Conservation (phyloP, 2,329 filamentous ascomycete species). For the Ramularia collo-cygni region DNA sequence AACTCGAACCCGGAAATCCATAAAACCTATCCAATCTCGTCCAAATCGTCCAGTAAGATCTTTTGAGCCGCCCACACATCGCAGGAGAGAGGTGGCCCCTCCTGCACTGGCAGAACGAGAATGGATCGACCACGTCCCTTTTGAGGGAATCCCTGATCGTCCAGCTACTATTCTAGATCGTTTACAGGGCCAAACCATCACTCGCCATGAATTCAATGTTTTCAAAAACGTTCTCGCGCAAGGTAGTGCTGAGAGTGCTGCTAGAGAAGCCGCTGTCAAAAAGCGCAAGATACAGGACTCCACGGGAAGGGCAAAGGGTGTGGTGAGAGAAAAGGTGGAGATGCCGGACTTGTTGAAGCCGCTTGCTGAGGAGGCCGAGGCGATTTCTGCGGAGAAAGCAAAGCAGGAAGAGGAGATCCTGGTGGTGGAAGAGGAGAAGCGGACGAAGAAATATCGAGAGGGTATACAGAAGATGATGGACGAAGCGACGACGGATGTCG, state of each 20-base stretch:
- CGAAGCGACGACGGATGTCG: constrained; percentile 52
- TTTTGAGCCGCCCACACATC: too few relatives aligned
- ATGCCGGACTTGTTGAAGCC: constrained; percentile 3
- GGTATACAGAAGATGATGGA: constrained; percentile 51
- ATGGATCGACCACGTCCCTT: constrained; percentile 10
- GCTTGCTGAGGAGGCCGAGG: constrained; percentile 16
- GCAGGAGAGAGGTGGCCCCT: too few relatives aligned
- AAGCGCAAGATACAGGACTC: background rate
- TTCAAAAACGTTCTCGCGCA: constrained; percentile 16
- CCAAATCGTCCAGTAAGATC: too few relatives aligned
- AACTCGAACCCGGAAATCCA: background rate
- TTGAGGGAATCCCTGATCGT: constrained; percentile 10
- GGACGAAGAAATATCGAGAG: constrained; percentile 23
- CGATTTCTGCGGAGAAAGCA: background rate
- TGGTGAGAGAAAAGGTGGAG: constrained; percentile 1
- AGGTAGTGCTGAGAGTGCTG: constrained; percentile 1
- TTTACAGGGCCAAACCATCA: constrained; percentile 17
- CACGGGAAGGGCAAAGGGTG: background rate
- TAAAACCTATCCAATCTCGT: background rate
- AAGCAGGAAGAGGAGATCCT: background rate
- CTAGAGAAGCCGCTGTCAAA: constrained; percentile 1
- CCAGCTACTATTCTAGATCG: constrained; percentile 6
- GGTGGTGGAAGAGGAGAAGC: background rate
- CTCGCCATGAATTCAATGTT: constrained; percentile 14
- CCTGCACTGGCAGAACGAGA: too few relatives aligned